Conservation (phyloP, 2,329 filamentous ascomycete species). For the Blastomyces parvus region DNA sequence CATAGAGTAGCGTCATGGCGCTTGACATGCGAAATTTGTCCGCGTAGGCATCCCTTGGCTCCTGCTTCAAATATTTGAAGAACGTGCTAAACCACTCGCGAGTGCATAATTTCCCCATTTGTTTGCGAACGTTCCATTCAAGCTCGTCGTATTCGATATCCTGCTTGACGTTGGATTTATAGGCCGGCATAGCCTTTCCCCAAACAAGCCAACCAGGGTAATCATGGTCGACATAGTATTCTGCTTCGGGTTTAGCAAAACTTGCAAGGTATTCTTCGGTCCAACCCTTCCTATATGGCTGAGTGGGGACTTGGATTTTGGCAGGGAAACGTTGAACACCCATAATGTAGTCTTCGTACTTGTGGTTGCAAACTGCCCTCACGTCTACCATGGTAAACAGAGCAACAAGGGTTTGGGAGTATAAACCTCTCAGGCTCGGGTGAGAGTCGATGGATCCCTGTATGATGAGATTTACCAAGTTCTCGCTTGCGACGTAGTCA, state of each 20-base stretch:
- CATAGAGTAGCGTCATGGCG: slow-evolving; percentile 75
- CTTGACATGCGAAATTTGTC: slow-evolving; percentile 87
- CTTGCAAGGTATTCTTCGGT: slow-evolving; percentile 67
- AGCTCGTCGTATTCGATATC: slow-evolving; percentile 70
- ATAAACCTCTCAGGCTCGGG: slow-evolving; percentile 71
- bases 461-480: slow-evolving; percentile 74
- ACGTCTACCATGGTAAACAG: slow-evolving; percentile 82
- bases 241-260: slow-evolving; percentile 67
- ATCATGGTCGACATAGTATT: slow-evolving; percentile 86
- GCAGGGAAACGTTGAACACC: slow-evolving; percentile 71
- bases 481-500: slow-evolving; percentile 69
- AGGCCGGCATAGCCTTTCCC: slow-evolving; percentile 77
- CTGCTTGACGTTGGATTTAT: slow-evolving; percentile 56
- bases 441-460: slow-evolving; percentile 82
- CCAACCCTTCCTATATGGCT: slow-evolving; percentile 65
- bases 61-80: slow-evolving; percentile 92
- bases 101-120: slow-evolving; percentile 72
- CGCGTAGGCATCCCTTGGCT: slow-evolving; percentile 69
- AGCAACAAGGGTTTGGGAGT: slow-evolving; percentile 67
- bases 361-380: slow-evolving; percentile 74
- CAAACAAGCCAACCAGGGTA: slow-evolving; percentile 95
- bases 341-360: slow-evolving; percentile 75
- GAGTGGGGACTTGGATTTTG: slow-evolving; percentile 63
- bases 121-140: slow-evolving; percentile 62
- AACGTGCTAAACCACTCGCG: slow-evolving; percentile 77